phyloP scores from a whole-genome alignment of 805 yeast genomes.

The Henningerozyma blattae region DNA sequence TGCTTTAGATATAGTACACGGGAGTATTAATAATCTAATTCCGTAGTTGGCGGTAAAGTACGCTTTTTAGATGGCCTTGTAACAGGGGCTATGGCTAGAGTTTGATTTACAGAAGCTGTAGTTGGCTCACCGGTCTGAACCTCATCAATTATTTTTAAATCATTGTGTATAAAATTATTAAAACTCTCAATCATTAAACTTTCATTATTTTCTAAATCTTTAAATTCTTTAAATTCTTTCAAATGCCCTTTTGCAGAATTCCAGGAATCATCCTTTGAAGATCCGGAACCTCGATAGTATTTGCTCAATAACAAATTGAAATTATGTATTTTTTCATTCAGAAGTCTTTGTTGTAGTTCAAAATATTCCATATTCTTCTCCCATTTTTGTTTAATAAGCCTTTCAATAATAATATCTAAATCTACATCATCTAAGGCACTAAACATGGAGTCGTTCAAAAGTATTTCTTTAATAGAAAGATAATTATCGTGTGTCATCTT shows the following conservation, averaged over 20 bases:
- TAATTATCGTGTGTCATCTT: slow-evolving; percentile 7
- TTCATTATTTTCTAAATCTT: slow-evolving; percentile 25
- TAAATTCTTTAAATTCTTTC: slow-evolving; percentile 22
- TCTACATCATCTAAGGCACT: slow-evolving; percentile 19
- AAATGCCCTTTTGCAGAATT: slow-evolving; percentile 24
- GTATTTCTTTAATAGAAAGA: slow-evolving; percentile 6
- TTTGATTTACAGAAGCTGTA: no score
- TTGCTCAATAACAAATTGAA: slow-evolving; percentile 16
- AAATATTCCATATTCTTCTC: slow-evolving; percentile 8
- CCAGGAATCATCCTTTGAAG: slow-evolving; percentile 25
- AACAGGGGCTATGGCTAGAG: no score
- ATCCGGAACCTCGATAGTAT: slow-evolving; percentile 12
- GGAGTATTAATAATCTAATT: slow-evolving; percentile 22
- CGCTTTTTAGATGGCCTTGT: slow-evolving; percentile 13
- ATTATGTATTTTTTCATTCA: slow-evolving; percentile 15
- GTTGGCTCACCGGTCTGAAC: slow-evolving; percentile 13
- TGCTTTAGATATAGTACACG: neutral
- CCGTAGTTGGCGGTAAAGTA: slow-evolving; percentile 16
- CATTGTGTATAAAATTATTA: no score
- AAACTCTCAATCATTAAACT: slow-evolving; percentile 10
- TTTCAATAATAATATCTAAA: slow-evolving; percentile 17
- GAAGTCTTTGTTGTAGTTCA: slow-evolving; percentile 2
- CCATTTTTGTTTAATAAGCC: slow-evolving; percentile 13
- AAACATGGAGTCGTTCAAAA: slow-evolving; percentile 14
- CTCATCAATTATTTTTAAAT: slow-evolving; percentile 29